Conservation (phyloP, 2,329 filamentous ascomycete species). For the Aquanectria penicillioides region DNA sequence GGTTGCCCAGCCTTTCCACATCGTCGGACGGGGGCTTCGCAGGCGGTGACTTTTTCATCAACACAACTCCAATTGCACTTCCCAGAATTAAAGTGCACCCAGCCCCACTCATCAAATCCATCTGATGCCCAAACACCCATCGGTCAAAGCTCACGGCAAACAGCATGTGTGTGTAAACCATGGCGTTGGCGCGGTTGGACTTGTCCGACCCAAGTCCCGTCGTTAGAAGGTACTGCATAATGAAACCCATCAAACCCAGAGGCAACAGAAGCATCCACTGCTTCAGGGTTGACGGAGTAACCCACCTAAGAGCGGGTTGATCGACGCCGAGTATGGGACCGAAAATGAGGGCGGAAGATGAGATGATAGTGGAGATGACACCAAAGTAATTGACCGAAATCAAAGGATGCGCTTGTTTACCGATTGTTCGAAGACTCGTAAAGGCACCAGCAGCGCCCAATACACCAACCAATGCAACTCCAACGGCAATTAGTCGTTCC, state of each 20-base stretch:
- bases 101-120: constrained; percentile 59
- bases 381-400: constrained; percentile 89
- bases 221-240: constrained; percentile 88
- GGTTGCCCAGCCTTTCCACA: constrained; percentile 46
- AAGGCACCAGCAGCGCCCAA: constrained; percentile 79
- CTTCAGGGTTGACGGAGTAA: constrained; percentile 50
- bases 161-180: constrained; percentile 68
- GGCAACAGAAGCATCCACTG: constrained; percentile 76
- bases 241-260: constrained; percentile 79
- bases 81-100: constrained; percentile 64
- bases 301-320: constrained; percentile 58
- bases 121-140: constrained; percentile 62
- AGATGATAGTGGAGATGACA: constrained; percentile 74
- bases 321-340: constrained; percentile 56
- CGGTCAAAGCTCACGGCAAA: constrained; percentile 64
- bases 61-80: constrained; percentile 61
- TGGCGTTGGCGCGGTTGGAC: constrained; percentile 65
- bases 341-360: constrained; percentile 66
- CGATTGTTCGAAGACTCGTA: constrained; percentile 81
- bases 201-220: constrained; percentile 78
- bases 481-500: constrained; percentile 76
- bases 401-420: constrained; percentile 81
- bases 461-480: constrained; percentile 79
- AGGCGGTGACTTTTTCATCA: constrained; percentile 53
- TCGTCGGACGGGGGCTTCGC: constrained; percentile 42